Base-by-base conservation (phyloP, 768 basidiomycete genomes). In the Nidularia pulvinata region DNA sequence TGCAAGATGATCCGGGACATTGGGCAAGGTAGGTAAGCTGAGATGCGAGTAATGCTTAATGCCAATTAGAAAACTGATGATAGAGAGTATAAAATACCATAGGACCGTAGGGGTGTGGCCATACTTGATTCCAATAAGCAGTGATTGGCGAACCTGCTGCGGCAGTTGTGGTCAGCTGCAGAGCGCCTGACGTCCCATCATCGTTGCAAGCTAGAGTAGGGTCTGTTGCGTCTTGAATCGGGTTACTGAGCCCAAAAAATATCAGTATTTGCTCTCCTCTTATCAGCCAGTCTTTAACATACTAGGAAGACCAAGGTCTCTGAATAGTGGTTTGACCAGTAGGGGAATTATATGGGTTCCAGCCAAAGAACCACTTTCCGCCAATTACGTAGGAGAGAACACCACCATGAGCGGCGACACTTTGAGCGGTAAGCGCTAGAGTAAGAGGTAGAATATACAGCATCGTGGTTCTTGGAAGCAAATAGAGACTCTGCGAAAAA, bases 231-330 rank as follows among this genome's bases (percentile, higher is more conserved):
- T 67, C 63, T n/a, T 57, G 60, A 52, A 79, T 79, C 2, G 77
- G 77, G 57, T 79, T 68, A 55, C 77, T 78, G 16, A 42, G 16
- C 11, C 11, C 1, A 42, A 42, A 11, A n/a, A 46, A 25, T 10
- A 3, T n/a, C 11, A 32, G 22, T 14, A 4, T 39, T 33, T 13
- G n/a, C 16, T 49, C 2, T 25, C 25, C 25, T 25, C 25, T 25
- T 4, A 49, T n/a, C 9, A 9, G 11, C 3, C 2, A 2, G 14
- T 14, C 19, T 35, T 32, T 2, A 35, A 60, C 71, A 45, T 57
- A 79, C 77, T 75, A 79, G 35, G 69, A 67, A 5, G 71, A 57
- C 77, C 77, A 79, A 19, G 74, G 76, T n/a, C 77, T 66, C 53
- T 77, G 66, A 48, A 79, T 79, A n/a, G 60, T 48, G 6, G 74